Percentiles rank a stretch among this genome's conserved stretches.
Conservation (phyloP, 1,139 yeast genomes). For the Hansenula anomala region DNA sequence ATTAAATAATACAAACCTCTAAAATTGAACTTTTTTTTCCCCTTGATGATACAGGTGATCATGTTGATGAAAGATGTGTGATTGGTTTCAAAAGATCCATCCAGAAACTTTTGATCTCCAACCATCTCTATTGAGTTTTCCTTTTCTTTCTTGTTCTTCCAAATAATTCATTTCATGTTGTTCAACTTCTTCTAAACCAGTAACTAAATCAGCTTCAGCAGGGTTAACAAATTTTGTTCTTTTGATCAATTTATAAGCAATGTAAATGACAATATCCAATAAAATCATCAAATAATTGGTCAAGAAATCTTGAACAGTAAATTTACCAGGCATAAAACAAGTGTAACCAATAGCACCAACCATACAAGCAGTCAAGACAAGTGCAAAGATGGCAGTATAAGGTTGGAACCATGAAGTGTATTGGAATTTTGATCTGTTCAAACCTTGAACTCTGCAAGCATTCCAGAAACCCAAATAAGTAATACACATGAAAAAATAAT, state of each 20-base stretch:
- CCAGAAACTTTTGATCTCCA: not conserved
- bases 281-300: slow-evolving; percentile 47
- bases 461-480: slow-evolving; percentile 52
- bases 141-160: slow-evolving; percentile 17
- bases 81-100: too few species aligned
- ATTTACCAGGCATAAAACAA: not conserved
- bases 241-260: slow-evolving; percentile 49
- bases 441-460: not conserved
- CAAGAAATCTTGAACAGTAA: not conserved
- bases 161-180: slow-evolving; percentile 38
- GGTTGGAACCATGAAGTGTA: not conserved
- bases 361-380: not conserved
- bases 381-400: not conserved
- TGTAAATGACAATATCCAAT: slow-evolving; percentile 49
- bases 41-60: too few species aligned
- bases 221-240: slow-evolving; percentile 47
- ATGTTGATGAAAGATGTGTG: too few species aligned
- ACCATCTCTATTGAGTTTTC: not conserved
- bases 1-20: too few species aligned
- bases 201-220: slow-evolving; percentile 44
- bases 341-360: not conserved
- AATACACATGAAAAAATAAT: slow-evolving; percentile 53
- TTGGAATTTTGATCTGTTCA: not conserved
- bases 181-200: slow-evolving; percentile 54
- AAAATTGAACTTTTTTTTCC: too few species aligned